Evolutionary conservation across 176 grass and related monocot genomes (phyloP).

Genomic region (Poa annua): DNA sequence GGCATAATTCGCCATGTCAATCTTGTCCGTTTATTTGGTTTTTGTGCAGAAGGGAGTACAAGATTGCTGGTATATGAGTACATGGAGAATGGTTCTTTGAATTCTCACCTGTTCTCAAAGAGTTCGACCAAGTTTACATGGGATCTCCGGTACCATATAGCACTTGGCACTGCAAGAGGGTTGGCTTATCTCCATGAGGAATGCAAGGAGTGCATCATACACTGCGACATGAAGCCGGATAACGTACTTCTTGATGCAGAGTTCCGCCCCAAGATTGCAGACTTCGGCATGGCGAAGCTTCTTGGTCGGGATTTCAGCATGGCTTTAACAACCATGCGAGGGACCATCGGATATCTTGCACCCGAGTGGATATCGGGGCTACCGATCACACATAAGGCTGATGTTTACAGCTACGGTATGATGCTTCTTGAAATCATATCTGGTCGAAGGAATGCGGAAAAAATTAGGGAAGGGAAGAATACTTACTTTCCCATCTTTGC

Average conservation of each 20-base stretch:
- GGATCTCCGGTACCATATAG: neutral
- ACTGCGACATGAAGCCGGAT: neutral
- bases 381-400: neutral
- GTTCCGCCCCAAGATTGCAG: neutral
- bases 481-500: neutral
- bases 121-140: neutral
- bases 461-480: neutral
- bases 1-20: neutral
- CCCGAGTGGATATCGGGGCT: neutral
- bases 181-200: neutral
- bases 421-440: slow-evolving; percentile 14
- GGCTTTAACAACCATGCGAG: neutral
- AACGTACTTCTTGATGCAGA: neutral
- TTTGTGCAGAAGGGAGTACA: neutral
- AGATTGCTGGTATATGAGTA: neutral
- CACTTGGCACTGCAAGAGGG: neutral
- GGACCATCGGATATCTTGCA: neutral
- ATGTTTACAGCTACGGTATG: neutral
- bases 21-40: neutral
- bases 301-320: neutral
- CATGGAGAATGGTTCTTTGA: neutral
- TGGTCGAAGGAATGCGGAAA: neutral
- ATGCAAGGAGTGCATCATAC: neutral
- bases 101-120: neutral
- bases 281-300: neutral